Conservation (phyloP, 345 rosid species). For the Dovyalis caffra region DNA sequence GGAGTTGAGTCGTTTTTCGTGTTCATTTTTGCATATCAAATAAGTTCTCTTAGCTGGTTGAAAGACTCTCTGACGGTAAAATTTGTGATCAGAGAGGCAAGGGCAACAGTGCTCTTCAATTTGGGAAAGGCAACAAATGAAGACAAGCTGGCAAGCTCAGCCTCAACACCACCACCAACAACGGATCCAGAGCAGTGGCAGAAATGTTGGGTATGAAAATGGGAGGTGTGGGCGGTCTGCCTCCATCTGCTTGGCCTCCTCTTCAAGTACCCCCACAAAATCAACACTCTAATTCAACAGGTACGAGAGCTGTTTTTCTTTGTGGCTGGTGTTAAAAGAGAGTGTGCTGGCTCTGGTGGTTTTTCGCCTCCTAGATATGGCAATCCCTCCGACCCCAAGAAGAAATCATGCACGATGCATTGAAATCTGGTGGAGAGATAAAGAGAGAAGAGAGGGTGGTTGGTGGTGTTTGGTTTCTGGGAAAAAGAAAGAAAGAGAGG, state of each 20-base stretch:
- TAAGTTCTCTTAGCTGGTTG: no score
- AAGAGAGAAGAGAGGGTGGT: no score
- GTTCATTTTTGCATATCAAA: no score
- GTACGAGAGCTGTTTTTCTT: slow-evolving; percentile 29
- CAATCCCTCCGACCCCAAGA: slow-evolving; percentile 13
- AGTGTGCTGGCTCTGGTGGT: slow-evolving; percentile 27
- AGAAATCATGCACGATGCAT: no score
- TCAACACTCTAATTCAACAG: not conserved
- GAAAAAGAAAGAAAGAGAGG: slow-evolving; percentile 42
- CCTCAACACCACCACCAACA: slow-evolving; percentile 23
- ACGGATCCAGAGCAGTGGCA: slow-evolving; percentile 31
- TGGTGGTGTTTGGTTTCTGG: no score
- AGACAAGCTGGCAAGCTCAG: not conserved
- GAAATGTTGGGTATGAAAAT: slow-evolving; percentile 25
- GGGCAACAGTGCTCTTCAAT: slow-evolving; percentile 21
- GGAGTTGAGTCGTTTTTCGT: no score
- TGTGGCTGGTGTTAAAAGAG: slow-evolving; percentile 32
- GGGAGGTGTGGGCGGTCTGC: slow-evolving; percentile 17
- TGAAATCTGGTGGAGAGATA: no score
- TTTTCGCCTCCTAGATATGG: slow-evolving; percentile 32
- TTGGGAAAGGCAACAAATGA: slow-evolving; percentile 19
- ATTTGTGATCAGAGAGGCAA: no score
- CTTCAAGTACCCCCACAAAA: slow-evolving; percentile 16
- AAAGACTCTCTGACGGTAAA: no score
- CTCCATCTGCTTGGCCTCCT: slow-evolving; percentile 43